Evolutionary conservation across 2,329 filamentous ascomycete genomes (phyloP).

Genomic region (Neoarthrinium moseri): DNA sequence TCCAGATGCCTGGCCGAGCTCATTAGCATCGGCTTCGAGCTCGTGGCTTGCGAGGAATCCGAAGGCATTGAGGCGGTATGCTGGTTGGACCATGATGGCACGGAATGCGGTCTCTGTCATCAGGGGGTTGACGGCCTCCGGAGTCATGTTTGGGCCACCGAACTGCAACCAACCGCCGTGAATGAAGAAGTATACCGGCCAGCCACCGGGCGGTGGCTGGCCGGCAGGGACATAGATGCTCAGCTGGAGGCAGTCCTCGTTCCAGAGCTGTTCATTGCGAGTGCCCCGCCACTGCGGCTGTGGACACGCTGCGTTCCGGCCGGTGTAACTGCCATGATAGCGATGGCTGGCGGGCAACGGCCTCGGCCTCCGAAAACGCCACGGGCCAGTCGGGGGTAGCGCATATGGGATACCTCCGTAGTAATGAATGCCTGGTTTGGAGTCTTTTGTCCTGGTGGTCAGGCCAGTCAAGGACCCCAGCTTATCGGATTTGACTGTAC

Average conservation of each 20-base stretch:
- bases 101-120: conserved; percentile 47
- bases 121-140: conserved; percentile 36
- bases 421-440: conserved; percentile 33
- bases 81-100: conserved; percentile 52
- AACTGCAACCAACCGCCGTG: conserved; percentile 59
- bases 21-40: conserved; percentile 26
- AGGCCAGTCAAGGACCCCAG: conserved; percentile 7
- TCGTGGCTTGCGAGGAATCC: conserved; percentile 53
- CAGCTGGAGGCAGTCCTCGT: conserved; percentile 55
- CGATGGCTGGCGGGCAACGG: conserved; percentile 44
- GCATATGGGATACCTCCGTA: conserved; percentile 57
- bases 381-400: conserved; percentile 47
- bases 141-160: conserved; percentile 46
- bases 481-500: not conserved
- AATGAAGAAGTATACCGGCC: conserved; percentile 58
- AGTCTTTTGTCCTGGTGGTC: not conserved
- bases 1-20: conserved; percentile 32
- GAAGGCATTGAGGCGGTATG: conserved; percentile 55
- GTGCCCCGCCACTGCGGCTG: conserved; percentile 37
- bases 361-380: conserved; percentile 40
- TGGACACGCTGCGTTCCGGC: conserved; percentile 40
- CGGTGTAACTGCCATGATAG: conserved; percentile 48
- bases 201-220: conserved; percentile 42
- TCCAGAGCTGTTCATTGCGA: conserved; percentile 26
- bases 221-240: conserved; percentile 55